phyloP scores from a whole-genome alignment of 352 stramenopile genomes.

The Globisporangium barbulae region DNA sequence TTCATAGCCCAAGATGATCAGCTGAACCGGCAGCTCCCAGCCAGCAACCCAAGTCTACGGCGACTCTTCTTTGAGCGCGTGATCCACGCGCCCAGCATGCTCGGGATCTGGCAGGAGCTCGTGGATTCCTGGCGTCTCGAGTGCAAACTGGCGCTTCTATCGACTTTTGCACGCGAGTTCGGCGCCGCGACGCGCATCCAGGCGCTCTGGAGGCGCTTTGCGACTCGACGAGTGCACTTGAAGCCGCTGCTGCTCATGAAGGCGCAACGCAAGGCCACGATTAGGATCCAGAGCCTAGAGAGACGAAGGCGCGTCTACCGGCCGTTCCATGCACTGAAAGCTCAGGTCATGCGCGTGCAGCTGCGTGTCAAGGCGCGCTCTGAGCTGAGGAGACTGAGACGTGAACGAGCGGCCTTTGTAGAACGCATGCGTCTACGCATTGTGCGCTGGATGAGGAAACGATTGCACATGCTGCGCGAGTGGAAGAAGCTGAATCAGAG shows the following conservation, averaged over 20 bases:
- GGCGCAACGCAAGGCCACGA: constrained; percentile 36
- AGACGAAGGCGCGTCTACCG: constrained; percentile 22
- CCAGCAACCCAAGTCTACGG: constrained; percentile 12
- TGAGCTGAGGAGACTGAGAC: constrained; percentile 33
- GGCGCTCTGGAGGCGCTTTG: constrained; percentile 36
- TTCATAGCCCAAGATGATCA: constrained; percentile 15
- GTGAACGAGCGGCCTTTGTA: constrained; percentile 25
- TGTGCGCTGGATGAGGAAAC: constrained; percentile 44
- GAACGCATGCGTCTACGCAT: constrained; percentile 46
- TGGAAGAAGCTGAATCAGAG: constrained; percentile 51
- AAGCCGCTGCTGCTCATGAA: constrained; percentile 29
- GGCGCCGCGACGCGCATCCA: constrained; percentile 51
- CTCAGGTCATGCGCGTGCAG: constrained; percentile 15
- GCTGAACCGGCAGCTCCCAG: constrained; percentile 18
- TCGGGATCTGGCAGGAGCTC: constrained; percentile 33
- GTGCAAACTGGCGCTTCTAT: constrained; percentile 32
- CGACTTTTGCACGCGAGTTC: constrained; percentile 27
- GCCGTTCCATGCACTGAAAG: constrained; percentile 20
- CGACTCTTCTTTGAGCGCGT: constrained; percentile 47
- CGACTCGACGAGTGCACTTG: constrained; percentile 13
- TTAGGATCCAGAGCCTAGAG: constrained; percentile 41
- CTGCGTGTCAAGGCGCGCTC: constrained; percentile 31
- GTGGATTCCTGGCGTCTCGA: constrained; percentile 44
- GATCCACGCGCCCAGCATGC: constrained; percentile 38
- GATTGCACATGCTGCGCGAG: constrained; percentile 33